phyloP scores from a whole-genome alignment of 768 basidiomycete genomes.

The Suillus bovinus region DNA sequence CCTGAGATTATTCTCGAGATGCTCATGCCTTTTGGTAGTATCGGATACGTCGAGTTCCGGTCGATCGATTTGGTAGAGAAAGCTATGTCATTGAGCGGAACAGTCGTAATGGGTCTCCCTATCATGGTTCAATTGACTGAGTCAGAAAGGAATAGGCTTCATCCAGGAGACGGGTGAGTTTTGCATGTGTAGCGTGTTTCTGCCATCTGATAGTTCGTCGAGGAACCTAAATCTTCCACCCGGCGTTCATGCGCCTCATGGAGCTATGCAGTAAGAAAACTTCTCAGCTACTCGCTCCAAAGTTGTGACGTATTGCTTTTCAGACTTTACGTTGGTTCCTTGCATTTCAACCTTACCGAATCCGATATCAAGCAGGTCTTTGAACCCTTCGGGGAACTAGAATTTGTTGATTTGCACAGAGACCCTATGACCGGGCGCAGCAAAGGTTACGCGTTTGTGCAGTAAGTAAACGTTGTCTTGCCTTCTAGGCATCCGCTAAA shows the following conservation, averaged over 20 bases:
- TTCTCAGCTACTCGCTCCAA: neutral
- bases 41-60: slow-evolving; percentile 97
- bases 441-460: slow-evolving; percentile 98
- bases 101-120: slow-evolving; percentile 97
- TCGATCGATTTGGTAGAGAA: slow-evolving; percentile 89
- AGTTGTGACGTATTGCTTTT: slow-evolving; percentile 12
- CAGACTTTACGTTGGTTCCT: slow-evolving; percentile 94
- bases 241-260: slow-evolving; percentile 79
- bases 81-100: slow-evolving; percentile 87
- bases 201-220: slow-evolving; percentile 13
- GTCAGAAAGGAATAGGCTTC: slow-evolving; percentile 89
- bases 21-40: slow-evolving; percentile 48
- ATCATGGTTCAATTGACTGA: slow-evolving; percentile 97
- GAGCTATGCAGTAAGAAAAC: slow-evolving; percentile 76
- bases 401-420: slow-evolving; percentile 97
- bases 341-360: slow-evolving; percentile 96
- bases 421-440: slow-evolving; percentile 93
- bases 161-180: slow-evolving; percentile 83
- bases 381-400: slow-evolving; percentile 96
- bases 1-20: neutral
- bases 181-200: slow-evolving; percentile 10
- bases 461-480: slow-evolving; percentile 52
- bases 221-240: slow-evolving; percentile 84
- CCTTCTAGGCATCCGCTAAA: slow-evolving; percentile 8
- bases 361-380: slow-evolving; percentile 99